Evolutionary conservation across 306 rosid genomes (phyloP), one percentile per base, ranked within the genome.

Genomic region (Mimosa bimucronata): DNA sequence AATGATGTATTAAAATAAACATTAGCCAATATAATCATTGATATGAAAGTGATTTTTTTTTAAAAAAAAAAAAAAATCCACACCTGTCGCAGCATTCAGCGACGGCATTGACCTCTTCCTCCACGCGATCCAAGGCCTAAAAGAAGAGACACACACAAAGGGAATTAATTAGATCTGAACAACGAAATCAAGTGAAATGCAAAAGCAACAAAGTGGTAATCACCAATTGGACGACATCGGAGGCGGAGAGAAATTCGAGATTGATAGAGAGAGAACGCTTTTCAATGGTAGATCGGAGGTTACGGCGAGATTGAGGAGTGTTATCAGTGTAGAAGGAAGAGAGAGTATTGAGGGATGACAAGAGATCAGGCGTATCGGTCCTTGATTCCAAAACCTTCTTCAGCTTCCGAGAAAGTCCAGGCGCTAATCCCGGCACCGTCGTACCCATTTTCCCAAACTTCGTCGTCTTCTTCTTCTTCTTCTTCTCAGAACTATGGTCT

Each of bases 381-480:
- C 90, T 86, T 29, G 92, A 91, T 42, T 93, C 99, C 85, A 93
- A 77, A 66, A 95, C 98, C 84, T 95, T 95, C 94, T 93, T 95
- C 88, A 95, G 92, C 83, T 95, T 95, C 92, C 98, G 93, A 7
- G 98, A 95, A 3, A 95, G 90, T 42, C 99, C 96, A 70, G 98
- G 96, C 66, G 98, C 99, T 46, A 95, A 75, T 34, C 95, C 92
- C 2, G 86, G 80, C 87, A 78, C 86, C 86, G 90, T 64, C 70
- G 90, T 89, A 74, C 90, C 91, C 93, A 87, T 89, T 82, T 82
- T 53, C 9, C 78, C 34, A 70, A 48, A 28, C 40, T 64, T 80
- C 78, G 30, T 77, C 79, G 30, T 77, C 79, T 44, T 66, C 65
- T 75, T 79, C 85, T 65, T 67, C 76, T 66, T 45, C 50, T 31